Percentiles rank a stretch among this genome's conserved stretches.
phyloP scores from a whole-genome alignment of 441 rosid genomes.

The Raphanus hybrid region DNA sequence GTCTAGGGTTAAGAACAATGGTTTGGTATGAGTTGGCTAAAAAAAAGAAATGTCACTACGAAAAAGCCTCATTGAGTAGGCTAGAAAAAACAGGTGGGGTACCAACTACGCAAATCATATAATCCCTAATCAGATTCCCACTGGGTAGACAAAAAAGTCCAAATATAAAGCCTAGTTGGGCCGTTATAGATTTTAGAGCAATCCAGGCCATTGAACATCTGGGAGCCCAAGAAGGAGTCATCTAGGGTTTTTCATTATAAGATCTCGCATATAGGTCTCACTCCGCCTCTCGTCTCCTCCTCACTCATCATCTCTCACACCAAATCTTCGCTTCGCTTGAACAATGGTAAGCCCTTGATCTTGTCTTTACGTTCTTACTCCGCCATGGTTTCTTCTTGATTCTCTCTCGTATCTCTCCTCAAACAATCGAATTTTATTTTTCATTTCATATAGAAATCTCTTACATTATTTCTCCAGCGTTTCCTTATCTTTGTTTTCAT shows the following conservation, averaged over 20 bases:
- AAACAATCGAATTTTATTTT: background rate
- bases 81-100: too few relatives aligned
- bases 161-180: background rate
- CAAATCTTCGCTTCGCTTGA: conserved; percentile 12
- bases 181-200: background rate
- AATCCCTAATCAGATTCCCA: too few relatives aligned
- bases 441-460: conserved; percentile 6
- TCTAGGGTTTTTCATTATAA: conserved; percentile 41
- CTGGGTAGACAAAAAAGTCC: background rate
- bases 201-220: background rate
- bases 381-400: background rate
- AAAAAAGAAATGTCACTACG: too few relatives aligned
- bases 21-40: too few relatives aligned
- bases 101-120: too few relatives aligned
- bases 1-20: too few relatives aligned
- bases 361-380: background rate
- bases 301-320: conserved; percentile 35
- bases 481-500: background rate
- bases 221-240: conserved; percentile 20
- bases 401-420: background rate
- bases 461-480: background rate
- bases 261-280: conserved; percentile 24
- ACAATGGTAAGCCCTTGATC: conserved; percentile 36
- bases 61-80: too few relatives aligned
- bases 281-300: conserved; percentile 32